Percentiles rank a stretch among this genome's conserved stretches.
These are phyloP conservation scores for Auriculariales sp. DNA, from an alignment of 768 basidiomycete species.

Conservation along the genomic window DNA sequence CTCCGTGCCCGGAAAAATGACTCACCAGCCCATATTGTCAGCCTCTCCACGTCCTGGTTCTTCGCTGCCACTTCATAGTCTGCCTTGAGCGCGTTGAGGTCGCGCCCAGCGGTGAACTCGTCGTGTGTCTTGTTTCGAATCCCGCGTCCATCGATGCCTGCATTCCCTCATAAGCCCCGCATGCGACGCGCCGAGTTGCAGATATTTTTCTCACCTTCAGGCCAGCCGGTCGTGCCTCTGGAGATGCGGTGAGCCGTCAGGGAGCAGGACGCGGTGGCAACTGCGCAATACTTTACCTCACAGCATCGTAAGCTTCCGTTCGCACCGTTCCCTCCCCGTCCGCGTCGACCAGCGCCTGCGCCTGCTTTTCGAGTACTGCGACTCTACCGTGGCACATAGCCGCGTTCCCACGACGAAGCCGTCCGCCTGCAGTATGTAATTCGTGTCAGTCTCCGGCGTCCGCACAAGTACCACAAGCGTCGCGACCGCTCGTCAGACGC, in stretches of 20 bases:
- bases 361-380: constrained; percentile 39
- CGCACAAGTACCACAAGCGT: not conserved
- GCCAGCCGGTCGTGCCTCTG: constrained; percentile 43
- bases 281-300: constrained; percentile 16
- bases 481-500: not conserved
- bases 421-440: constrained; percentile 21
- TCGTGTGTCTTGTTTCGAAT: constrained; percentile 41
- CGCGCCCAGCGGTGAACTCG: constrained; percentile 36
- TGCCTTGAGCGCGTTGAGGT: constrained; percentile 25
- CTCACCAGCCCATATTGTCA: constrained; percentile 51
- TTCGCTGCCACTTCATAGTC: constrained; percentile 32
- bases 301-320: constrained; percentile 46
- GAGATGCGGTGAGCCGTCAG: not conserved
- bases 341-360: constrained; percentile 32
- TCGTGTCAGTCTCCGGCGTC: not conserved
- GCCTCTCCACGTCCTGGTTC: constrained; percentile 31
- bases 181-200: constrained; percentile 3
- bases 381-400: constrained; percentile 54
- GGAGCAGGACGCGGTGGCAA: not conserved
- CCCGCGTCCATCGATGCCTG: constrained; percentile 43
- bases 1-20: too few relatives aligned
- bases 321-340: constrained; percentile 28
- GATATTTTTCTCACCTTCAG: constrained; percentile 15
- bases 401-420: constrained; percentile 65
- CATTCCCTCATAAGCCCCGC: not conserved